phyloP scores from a whole-genome alignment of 2,329 filamentous ascomycete genomes.

The Helicocarpus griseus region DNA sequence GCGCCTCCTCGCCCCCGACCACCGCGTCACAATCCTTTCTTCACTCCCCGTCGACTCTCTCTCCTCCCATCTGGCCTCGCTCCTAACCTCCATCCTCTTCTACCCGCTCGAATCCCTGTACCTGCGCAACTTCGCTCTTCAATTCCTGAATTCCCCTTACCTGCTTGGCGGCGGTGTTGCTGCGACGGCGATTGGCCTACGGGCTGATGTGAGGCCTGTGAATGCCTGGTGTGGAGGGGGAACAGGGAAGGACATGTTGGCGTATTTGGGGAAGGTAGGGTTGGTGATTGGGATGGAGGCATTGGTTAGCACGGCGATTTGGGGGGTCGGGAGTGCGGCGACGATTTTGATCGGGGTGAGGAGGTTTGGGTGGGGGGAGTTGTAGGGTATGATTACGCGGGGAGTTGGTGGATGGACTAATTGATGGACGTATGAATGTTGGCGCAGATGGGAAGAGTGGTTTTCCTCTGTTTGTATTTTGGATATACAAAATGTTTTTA shows the following conservation, averaged over 20 bases:
- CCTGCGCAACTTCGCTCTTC: conserved; percentile 29
- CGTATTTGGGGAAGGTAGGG: conserved; percentile 27
- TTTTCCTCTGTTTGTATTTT: too few species aligned
- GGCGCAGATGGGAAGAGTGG: too few species aligned
- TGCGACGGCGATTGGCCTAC: conserved; percentile 9
- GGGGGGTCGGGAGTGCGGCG: conserved; percentile 28
- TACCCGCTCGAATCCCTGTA: conserved; percentile 33
- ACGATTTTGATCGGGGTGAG: conserved; percentile 31
- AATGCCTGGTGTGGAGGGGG: conserved; percentile 28
- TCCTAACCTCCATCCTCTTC: conserved; percentile 29
- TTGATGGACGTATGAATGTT: not conserved
- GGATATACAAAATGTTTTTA: not conserved
- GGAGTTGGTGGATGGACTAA: too few species aligned
- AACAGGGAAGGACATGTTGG: conserved; percentile 20
- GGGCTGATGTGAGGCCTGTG: conserved; percentile 23
- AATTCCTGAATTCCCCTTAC: conserved; percentile 23
- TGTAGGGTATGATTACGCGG: too few species aligned
- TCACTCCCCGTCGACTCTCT: conserved; percentile 33
- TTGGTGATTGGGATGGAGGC: conserved; percentile 30
- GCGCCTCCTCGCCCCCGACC: conserved; percentile 15
- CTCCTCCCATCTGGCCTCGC: conserved; percentile 30
- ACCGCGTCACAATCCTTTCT: conserved; percentile 35
- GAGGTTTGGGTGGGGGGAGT: conserved; percentile 30
- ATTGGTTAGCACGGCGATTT: conserved; percentile 27
- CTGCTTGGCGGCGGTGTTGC: not conserved